Base-by-base conservation (phyloP, 257 asterid species). In the Agastache rugosa region DNA sequence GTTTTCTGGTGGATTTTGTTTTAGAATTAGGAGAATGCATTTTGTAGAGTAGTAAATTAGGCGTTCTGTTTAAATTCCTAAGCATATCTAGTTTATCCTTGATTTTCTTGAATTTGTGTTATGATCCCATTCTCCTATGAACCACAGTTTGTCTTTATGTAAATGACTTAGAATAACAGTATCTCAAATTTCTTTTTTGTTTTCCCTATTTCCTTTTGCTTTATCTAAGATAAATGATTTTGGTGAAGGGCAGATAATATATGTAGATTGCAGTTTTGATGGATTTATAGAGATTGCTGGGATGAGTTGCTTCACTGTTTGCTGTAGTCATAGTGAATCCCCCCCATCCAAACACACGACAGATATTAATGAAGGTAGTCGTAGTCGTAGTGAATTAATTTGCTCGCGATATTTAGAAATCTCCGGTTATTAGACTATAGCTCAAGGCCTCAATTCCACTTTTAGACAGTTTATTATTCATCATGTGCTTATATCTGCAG, bases 321-420 rank as follows among this genome's bases (percentile, higher is more conserved):
- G 93, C 78, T 78, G 77, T 77, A 27, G 82, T 39, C 73, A 71
- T 67, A 78, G 45, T 29, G 39, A 55, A 53, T 64, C 90, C 67
- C 29, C 84, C 64, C 80, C 80, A 6, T 25, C 77, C 25, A 56
- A 58, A 70, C 82, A 53, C 59, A 75, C 74, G 8, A 47, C 55
- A 44, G 78, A 85, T 60, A 75, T 89, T 69, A 87, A 87, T 47
- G 82, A 83, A 88, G 97, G 98, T 89, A 82, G 37, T 31, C 7
- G 10, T n/a, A n/a, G n/a, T 66, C 47, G 3, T 73, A 22, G 55
- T 63, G 44, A 45, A 65, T 47, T 22, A 63, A 45, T 69, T 68
- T 63, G 45, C 41, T 58, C 27, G 54, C 23, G 6, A 4, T 11
- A 23, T 71, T 2, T 47, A 15, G 8, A 53, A 5, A 2, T 44